Evolutionary conservation across 805 yeast species (phyloP).

Genomic region (Nakazawaea wyomingensis): DNA sequence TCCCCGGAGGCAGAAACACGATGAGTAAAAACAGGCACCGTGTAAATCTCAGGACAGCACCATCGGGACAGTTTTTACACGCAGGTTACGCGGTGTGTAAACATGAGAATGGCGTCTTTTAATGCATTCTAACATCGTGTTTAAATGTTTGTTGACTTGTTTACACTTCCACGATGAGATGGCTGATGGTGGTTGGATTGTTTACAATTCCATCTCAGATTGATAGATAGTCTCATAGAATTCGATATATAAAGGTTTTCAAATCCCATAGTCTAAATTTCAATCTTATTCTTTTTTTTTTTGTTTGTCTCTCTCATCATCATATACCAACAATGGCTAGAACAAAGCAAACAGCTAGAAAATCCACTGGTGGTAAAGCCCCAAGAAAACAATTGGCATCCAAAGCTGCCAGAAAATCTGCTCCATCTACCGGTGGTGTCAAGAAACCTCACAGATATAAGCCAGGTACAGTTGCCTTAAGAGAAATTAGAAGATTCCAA

Average conservation of each 20-base stretch:
- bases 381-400: constrained; percentile 93
- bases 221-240: background rate
- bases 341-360: constrained; percentile 93
- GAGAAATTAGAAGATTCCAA: constrained; percentile 98
- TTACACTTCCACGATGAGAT: no score
- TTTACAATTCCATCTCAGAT: background rate
- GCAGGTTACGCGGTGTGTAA: background rate
- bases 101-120: background rate
- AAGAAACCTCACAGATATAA: constrained; percentile 94
- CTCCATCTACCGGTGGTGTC: constrained; percentile 90
- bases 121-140: no score
- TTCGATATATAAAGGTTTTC: background rate
- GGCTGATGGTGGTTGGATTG: no score
- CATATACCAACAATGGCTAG: constrained; percentile 61
- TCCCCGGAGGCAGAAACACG: no score
- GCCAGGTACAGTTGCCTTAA: constrained; percentile 95
- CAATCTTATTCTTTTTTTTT: background rate
- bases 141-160: background rate
- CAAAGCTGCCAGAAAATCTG: constrained; percentile 90
- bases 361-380: constrained; percentile 93
- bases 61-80: background rate
- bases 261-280: background rate
- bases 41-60: background rate
- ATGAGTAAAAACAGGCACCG: background rate
- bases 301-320: constrained; percentile 11